Conservation (phyloP, 129 eudicot genomes). For the Lonicera japonica region DNA sequence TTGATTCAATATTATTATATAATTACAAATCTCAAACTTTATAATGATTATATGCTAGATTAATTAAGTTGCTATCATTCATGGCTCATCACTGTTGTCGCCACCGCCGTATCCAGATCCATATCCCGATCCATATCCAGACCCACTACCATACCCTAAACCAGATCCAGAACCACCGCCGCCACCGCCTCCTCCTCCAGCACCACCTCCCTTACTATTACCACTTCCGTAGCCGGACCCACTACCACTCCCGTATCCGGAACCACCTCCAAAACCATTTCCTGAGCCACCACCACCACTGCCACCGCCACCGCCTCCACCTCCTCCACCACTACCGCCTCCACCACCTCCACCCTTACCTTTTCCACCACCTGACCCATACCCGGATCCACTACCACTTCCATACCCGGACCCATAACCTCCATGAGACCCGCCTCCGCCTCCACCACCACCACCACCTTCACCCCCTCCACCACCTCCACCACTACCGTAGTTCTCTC, state of each 20-base stretch:
- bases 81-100: constrained; percentile 40
- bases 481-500: constrained; percentile 38
- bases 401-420: constrained; percentile 58
- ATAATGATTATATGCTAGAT: constrained; percentile 1
- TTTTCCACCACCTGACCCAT: constrained; percentile 39
- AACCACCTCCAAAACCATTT: constrained; percentile 42
- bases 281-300: constrained; percentile 47
- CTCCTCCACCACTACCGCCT: constrained; percentile 30
- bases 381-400: constrained; percentile 48
- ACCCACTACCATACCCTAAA: constrained; percentile 16
- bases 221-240: constrained; percentile 59
- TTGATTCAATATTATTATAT: constrained; percentile 31
- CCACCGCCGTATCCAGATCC: constrained; percentile 46
- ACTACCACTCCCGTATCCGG: constrained; percentile 43
- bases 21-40: constrained; percentile 11
- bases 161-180: constrained; percentile 29
- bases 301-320: constrained; percentile 37
- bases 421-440: constrained; percentile 38
- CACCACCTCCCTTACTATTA: constrained; percentile 39
- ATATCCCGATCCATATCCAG: constrained; percentile 29
- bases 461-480: constrained; percentile 50
- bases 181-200: constrained; percentile 22
- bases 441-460: constrained; percentile 44
- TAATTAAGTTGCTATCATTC: constrained; percentile 12
- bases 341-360: constrained; percentile 27